Evolutionary conservation across 2,329 filamentous ascomycete species (phyloP), one percentile per base, ranked within the genome.

Genomic region (Hypoxylon sp.): DNA sequence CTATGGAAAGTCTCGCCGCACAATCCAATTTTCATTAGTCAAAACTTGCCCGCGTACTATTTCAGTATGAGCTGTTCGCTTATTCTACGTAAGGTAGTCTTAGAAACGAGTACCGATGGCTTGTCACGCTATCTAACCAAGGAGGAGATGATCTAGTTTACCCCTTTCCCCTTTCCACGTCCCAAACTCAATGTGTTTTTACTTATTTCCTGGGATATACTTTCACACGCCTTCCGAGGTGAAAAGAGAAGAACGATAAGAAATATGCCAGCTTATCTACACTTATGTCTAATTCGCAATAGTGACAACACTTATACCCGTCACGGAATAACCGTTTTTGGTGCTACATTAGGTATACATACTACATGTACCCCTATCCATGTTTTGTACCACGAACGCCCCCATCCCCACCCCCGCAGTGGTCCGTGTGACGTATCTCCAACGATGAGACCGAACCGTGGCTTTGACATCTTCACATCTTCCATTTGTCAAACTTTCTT

Each of bases 401-500:
- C 43, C 52, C 65, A 67, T 70, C 67, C 57, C 67, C 67, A 65
- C 67, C 64, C 67, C 67, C 67, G 58, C 64, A 64, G 36, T 59
- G 48, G 61, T 30, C 41, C 34, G 57, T 70, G 64, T 70, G 64
- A 65, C 64, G 52, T 60, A 59, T 48, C 53, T 49, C 63, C 64
- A 65, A 50, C 17, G 53, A 51, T 57, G 43, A 52, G 50, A 32
- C 30, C 51, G 38, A 48, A 10, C 45, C 46, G 36, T 65, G 21
- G 58, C 50, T 60, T 55, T 55, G 50, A 61, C 50, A 51, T 30
- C 32, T 57, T 25, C 17, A 13, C 11, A 14, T 25, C 21, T 60
- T 56, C 49, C 51, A 67, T 60, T 63, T 57, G 55, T 57, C 55
- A 60, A 56, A 14, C 17, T 28, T 48, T 19, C 14, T 34, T 23